Base-by-base conservation (phyloP, 169 alveolate genomes). In the Eimeria tenella region DNA sequence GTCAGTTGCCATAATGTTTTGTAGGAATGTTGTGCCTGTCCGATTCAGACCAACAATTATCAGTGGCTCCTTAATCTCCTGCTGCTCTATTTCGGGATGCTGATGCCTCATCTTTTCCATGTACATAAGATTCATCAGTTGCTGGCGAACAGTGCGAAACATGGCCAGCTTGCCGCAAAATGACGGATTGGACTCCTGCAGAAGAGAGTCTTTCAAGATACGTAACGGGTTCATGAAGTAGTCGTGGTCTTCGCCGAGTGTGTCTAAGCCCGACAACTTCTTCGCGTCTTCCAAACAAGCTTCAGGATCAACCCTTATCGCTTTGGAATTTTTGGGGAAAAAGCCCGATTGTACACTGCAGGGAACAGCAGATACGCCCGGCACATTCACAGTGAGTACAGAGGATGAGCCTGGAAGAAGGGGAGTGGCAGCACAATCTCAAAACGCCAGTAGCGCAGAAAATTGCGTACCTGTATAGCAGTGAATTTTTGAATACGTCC, bases 241-340 rank as follows among this genome's bases (percentile, higher is more conserved):
- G 81, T 60, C 94, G 56, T 94, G 89, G 7, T 73, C 96, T 49
- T 25, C 53, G 52, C 94, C 94, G 31, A 94, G 75, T 13, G 82
- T 42, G 15, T 94, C 79, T 42, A 94, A 75, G 4, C 93, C 94
- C 21, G 93, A 88, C 63, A 87, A 58, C 31, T 79, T 55, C 60
- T 87, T 77, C 15, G 97, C 97, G 42, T 95, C 97, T 23, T 49
- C 90, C 74, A 93, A 75, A 21, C 95, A 92, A 23, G 84, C 92
- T 52, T 62, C 73, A n/a, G 96, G 95, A 31, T 86, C 95, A 19
- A 94, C 90, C n/a, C 93, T 42, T 23, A 95, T 86, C 9, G 97
- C 90, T 65, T 53, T 74, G 17, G 97, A 94, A 55, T 95, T 93
- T 50, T 90, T 74, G 60, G 96, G 96, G 95, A 95, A 95, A 75